Evolutionary conservation across 2,329 filamentous ascomycete species (phyloP).

Genomic region (Phyllosticta ampelicida): DNA sequence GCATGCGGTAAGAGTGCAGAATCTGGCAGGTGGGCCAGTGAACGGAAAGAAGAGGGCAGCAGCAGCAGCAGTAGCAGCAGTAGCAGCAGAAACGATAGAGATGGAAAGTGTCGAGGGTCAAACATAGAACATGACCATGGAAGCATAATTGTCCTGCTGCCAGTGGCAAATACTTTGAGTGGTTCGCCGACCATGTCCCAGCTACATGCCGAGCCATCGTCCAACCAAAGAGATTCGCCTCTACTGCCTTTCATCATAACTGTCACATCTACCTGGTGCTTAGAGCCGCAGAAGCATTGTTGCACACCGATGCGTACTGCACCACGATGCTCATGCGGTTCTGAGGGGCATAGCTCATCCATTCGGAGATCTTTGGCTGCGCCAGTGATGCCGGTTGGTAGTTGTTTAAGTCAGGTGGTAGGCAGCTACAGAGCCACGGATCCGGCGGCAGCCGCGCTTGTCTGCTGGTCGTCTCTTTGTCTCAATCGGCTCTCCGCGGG

Average conservation of each 20-base stretch:
- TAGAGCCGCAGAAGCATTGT: not conserved
- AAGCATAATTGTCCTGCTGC: not conserved
- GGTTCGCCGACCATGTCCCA: not conserved
- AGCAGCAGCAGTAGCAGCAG: not conserved
- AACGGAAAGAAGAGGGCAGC: not conserved
- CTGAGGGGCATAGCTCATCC: not conserved
- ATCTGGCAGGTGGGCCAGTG: not conserved
- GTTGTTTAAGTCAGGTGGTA: not conserved
- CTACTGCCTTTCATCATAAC: not conserved
- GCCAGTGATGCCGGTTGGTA: not conserved
- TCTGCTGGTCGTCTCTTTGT: not conserved
- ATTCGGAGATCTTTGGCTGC: not conserved
- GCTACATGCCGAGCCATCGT: not conserved
- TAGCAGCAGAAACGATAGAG: not conserved
- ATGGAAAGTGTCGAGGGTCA: not conserved
- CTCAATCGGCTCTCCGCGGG: not conserved
- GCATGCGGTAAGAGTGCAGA: not conserved
- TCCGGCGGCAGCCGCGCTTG: not conserved
- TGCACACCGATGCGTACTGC: not conserved
- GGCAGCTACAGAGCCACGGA: not conserved
- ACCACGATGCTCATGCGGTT: not conserved
- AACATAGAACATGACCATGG: not conserved
- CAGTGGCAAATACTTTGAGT: not conserved
- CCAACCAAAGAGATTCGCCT: not conserved
- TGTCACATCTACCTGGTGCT: not conserved